Conservation (phyloP, 2,329 filamentous ascomycete genomes). For the Cercospora nicotianae region DNA sequence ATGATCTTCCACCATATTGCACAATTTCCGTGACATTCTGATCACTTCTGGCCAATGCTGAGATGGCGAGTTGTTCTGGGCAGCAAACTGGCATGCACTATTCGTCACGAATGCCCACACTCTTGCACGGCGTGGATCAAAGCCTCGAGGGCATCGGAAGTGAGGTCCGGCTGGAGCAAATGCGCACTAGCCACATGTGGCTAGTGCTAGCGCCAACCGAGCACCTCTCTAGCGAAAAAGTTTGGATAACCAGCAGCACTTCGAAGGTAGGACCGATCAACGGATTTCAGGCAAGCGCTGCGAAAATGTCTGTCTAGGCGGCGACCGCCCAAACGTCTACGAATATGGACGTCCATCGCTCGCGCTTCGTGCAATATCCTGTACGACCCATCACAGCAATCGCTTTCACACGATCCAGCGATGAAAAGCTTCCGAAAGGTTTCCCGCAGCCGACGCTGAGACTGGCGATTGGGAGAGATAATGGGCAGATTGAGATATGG, state of each 20-base stretch:
- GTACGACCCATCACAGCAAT: conserved; percentile 90
- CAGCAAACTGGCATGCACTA: not conserved
- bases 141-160: not conserved
- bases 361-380: conserved; percentile 90
- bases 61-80: not conserved
- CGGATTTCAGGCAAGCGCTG: not conserved
- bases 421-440: conserved; percentile 36
- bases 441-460: conserved; percentile 62
- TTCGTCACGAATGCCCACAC: not conserved
- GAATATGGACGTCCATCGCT: conserved; percentile 91
- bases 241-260: not conserved
- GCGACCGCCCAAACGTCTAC: not conserved
- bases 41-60: not conserved
- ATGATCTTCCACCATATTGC: not conserved
- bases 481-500: conserved; percentile 98
- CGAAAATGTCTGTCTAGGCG: not conserved
- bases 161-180: not conserved
- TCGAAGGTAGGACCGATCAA: not conserved
- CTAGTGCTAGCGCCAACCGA: not conserved
- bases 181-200: not conserved
- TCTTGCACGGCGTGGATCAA: not conserved
- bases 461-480: conserved; percentile 85
- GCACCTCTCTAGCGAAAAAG: conserved; percentile 4
- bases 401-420: conserved; percentile 79
- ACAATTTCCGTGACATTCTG: not conserved